phyloP scores from a whole-genome alignment of 225 moss, liverwort and hornwort genomes.

The Ulota crispa region DNA sequence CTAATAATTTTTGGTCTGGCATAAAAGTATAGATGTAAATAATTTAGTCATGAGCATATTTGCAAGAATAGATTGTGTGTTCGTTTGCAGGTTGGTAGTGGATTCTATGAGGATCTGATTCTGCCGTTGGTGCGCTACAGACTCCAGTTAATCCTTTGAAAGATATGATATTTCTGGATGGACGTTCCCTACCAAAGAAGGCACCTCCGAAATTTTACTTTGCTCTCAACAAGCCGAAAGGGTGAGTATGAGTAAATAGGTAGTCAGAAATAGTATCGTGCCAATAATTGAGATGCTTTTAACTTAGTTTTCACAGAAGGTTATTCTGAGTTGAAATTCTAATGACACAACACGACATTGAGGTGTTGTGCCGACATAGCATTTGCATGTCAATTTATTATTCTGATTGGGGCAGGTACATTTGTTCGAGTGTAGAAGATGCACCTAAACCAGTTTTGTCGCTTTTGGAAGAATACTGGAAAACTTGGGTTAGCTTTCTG shows the following conservation, averaged over 20 bases:
- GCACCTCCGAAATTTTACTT: conserved; percentile 80
- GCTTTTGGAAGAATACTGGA: conserved; percentile 86
- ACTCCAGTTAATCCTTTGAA: conserved; percentile 86
- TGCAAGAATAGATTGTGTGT: not conserved
- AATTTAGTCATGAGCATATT: not conserved
- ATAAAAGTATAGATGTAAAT: not conserved
- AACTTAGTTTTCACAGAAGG: not conserved
- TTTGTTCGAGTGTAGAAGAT: conserved; percentile 81
- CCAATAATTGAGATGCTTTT: not conserved
- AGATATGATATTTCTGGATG: conserved; percentile 89
- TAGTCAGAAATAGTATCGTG: not conserved
- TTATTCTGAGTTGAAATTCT: not conserved
- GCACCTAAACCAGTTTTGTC: conserved; percentile 80
- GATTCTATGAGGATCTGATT: conserved; percentile 15
- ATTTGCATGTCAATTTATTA: not conserved
- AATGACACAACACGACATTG: not conserved
- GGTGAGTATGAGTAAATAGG: conserved; percentile 44
- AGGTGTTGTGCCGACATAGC: not conserved
- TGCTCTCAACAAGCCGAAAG: conserved; percentile 93
- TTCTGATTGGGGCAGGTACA: conserved; percentile 63
- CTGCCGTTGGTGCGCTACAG: conserved; percentile 41
- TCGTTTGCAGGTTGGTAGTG: conserved; percentile 6
- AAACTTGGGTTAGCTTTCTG: conserved; percentile 68
- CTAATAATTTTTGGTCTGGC: not conserved
- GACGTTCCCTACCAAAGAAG: conserved; percentile 78